A percentile compares a stretch with the other conserved stretches of the same genome.
These are phyloP conservation scores for Gynandropsis gynandra DNA, from an alignment of 345 rosid genomes.

Conservation along the genomic window DNA sequence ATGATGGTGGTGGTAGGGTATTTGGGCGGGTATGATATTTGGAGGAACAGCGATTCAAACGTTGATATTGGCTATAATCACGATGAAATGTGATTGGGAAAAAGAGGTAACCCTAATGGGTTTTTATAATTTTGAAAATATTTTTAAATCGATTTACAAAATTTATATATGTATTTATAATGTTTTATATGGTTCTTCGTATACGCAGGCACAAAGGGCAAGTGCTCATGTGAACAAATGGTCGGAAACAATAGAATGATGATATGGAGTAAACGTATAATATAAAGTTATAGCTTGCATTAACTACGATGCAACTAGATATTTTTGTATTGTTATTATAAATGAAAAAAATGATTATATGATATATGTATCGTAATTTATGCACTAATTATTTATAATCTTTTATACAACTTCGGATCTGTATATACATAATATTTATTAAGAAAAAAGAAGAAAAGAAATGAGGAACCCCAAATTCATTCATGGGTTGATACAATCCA, in stretches of 20 bases:
- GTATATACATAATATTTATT: too few species aligned
- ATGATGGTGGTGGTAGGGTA: constrained; percentile 36
- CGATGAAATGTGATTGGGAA: constrained; percentile 65
- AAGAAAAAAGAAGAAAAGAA: too few species aligned
- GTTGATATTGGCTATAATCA: constrained; percentile 39
- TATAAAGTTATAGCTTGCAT: background rate
- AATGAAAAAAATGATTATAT: too few species aligned
- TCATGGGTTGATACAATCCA: too few species aligned
- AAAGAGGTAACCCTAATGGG: constrained; percentile 41
- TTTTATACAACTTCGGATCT: too few species aligned
- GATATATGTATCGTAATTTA: too few species aligned
- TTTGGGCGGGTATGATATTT: constrained; percentile 92
- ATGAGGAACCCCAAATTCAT: too few species aligned
- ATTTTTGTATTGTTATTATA: too few species aligned
- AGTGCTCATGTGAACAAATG: constrained; percentile 46
- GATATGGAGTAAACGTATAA: background rate
- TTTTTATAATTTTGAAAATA: background rate
- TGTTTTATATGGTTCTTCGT: background rate
- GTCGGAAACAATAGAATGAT: constrained; percentile 28
- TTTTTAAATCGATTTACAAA: background rate
- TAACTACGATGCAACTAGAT: too few species aligned
- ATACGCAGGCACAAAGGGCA: constrained; percentile 66
- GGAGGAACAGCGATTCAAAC: constrained; percentile 84
- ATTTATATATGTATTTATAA: background rate
- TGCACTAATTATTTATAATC: too few species aligned